These are phyloP conservation scores for Camellia lanceoleosa DNA, from an alignment of 148 eudicot species.

Conservation along the genomic window DNA sequence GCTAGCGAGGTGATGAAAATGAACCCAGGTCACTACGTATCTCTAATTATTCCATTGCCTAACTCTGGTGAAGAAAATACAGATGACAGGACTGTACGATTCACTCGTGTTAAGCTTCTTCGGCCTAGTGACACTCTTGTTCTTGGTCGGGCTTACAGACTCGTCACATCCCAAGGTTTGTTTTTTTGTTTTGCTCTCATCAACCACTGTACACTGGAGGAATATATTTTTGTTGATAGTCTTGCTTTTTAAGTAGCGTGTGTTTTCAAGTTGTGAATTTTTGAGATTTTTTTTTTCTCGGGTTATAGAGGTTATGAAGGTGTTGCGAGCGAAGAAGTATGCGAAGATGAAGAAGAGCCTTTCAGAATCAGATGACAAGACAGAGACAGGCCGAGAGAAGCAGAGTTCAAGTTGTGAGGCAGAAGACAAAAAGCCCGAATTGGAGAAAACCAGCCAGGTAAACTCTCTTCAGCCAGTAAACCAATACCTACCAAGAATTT, in stretches of 20 bases:
- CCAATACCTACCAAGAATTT: background rate
- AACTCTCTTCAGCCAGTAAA: background rate
- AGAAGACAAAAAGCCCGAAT: slow-evolving; percentile 24
- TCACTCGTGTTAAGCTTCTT: slow-evolving; percentile 94
- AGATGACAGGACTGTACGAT: slow-evolving; percentile 44
- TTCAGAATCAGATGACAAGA: slow-evolving; percentile 31
- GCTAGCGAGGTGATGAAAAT: slow-evolving; percentile 77
- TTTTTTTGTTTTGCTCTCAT: background rate
- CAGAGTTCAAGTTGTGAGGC: slow-evolving; percentile 22
- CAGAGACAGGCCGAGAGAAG: slow-evolving; percentile 25
- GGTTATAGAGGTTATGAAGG: slow-evolving; percentile 79
- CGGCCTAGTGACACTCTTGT: slow-evolving; percentile 69
- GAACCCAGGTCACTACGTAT: slow-evolving; percentile 89
- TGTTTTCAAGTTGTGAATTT: background rate
- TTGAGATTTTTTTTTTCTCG: background rate
- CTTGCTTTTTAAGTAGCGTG: background rate
- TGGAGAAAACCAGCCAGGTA: slow-evolving; percentile 48
- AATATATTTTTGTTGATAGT: background rate
- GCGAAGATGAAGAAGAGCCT: slow-evolving; percentile 64
- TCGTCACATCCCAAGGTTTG: slow-evolving; percentile 83
- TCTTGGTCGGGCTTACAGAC: slow-evolving; percentile 85
- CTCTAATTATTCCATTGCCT: slow-evolving; percentile 79
- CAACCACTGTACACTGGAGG: background rate
- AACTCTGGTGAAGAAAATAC: slow-evolving; percentile 25
- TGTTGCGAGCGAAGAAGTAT: slow-evolving; percentile 63